Evolutionary conservation across 1,284 basidiomycete genomes (phyloP), one percentile per base, ranked within the genome.

Genomic region (Ceratobasidium sp.): DNA sequence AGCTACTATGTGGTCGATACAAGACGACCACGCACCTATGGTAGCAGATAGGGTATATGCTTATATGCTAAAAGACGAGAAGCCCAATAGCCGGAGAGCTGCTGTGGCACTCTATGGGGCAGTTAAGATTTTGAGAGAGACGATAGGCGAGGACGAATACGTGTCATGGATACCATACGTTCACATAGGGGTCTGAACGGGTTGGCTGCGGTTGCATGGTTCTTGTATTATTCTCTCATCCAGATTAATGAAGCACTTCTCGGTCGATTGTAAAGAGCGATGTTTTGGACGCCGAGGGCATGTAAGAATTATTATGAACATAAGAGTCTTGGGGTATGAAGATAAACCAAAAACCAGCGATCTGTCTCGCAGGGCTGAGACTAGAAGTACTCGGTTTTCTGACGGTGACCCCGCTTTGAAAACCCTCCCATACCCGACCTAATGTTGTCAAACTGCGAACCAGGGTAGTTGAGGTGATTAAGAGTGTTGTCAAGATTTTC

Each of bases 391-490:
- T 34, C 36, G 28, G 30, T 32, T 32, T 58, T 58, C 30, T n/a
- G 18, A 28, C 5, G 8, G 21, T 58, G 55, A 6, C 55, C 55
- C 5, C 30, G 23, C 16, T 58, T 58, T 5, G 30, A 34, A 32
- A 5, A 28, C 3, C 18, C 36, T 32, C 43, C 43, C 58, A 60
- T 60, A 3, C 58, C 72, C 2, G 72, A 65, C 41, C 78, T 74
- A 45, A 83, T 72, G 71, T 83, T 83, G 26, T 79, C 80, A 75
- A 78, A 83, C 75, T 80, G 80, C 61, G 79, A 80, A 86, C 86
- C 72, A 1, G 78, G 77, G 73, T 79, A 83, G n/a, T 80, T 80
- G 76, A 93, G 85, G 77, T 93, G 92, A 79, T 94, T 94, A 80
- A 82, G 80, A 23, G 89, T 88, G 76, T 83, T 82, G 80, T 91